phyloP scores from a whole-genome alignment of 768 basidiomycete species.

The Omphalotus guepiniiformis region DNA sequence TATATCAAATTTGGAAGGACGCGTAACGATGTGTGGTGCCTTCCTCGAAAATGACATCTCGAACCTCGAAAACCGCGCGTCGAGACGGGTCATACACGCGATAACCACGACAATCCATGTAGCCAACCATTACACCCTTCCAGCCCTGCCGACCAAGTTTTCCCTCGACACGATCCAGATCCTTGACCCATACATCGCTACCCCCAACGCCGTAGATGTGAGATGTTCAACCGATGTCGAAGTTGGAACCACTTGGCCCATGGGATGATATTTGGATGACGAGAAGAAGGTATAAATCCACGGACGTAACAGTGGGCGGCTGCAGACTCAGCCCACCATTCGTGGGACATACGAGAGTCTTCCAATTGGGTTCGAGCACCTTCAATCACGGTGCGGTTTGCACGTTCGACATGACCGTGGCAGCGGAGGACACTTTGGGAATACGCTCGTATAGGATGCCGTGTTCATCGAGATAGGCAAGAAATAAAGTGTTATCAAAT shows the following conservation, averaged over 20 bases:
- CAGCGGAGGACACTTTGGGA: background rate
- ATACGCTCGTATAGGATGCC: background rate
- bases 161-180: constrained; percentile 10
- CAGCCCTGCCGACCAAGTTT: constrained; percentile 13
- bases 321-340: background rate
- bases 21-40: background rate
- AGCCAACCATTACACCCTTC: constrained; percentile 14
- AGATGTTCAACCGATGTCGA: constrained; percentile 3
- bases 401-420: background rate
- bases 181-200: constrained; percentile 12
- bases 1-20: too few relatives aligned
- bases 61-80: constrained; percentile 7
- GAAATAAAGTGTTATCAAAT: background rate
- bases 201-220: constrained; percentile 14
- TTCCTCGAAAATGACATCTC: constrained; percentile 13
- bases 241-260: background rate
- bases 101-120: constrained; percentile 14
- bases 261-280: background rate
- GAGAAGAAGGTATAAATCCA: background rate
- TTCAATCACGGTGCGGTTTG: background rate
- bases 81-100: constrained; percentile 5
- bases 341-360: background rate
- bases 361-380: background rate
- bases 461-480: too few relatives aligned
- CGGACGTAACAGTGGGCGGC: background rate